Evolutionary conservation across 805 yeast genomes (phyloP).

Genomic region (Pichia exigua): DNA sequence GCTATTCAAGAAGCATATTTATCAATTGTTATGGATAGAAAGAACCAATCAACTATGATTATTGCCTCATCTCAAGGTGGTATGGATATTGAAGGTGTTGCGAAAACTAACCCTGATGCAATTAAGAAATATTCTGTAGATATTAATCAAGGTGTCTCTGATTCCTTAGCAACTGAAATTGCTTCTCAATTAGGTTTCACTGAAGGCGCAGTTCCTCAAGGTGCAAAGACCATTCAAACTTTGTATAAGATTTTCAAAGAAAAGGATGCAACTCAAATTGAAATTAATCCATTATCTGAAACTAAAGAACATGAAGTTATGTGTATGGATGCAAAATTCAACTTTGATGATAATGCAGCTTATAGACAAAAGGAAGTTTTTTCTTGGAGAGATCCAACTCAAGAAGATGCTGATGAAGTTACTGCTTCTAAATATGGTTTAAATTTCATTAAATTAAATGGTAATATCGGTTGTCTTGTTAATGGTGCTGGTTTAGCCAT

Average conservation of each 20-base stretch:
- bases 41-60: constrained; percentile 80
- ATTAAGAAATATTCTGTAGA: constrained; percentile 82
- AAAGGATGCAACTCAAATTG: constrained; percentile 95
- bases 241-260: constrained; percentile 84
- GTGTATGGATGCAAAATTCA: constrained; percentile 99
- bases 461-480: constrained; percentile 97
- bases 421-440: constrained; percentile 84
- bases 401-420: constrained; percentile 97
- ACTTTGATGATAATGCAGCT: constrained; percentile 93
- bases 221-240: constrained; percentile 79
- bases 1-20: constrained; percentile 93
- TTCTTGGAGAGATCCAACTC: constrained; percentile 94
- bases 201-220: constrained; percentile 67
- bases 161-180: constrained; percentile 62
- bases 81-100: constrained; percentile 99
- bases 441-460: constrained; percentile 95
- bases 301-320: constrained; percentile 82
- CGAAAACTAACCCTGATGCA: constrained; percentile 81
- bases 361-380: constrained; percentile 93
- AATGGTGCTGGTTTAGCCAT: constrained; percentile 99
- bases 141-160: constrained; percentile 73
- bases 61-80: constrained; percentile 98
- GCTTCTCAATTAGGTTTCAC: constrained; percentile 82
- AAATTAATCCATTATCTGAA: constrained; percentile 96
- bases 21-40: constrained; percentile 92